Evolutionary conservation across 306 rosid genomes (phyloP).

Genomic region (Nissolia schottii): DNA sequence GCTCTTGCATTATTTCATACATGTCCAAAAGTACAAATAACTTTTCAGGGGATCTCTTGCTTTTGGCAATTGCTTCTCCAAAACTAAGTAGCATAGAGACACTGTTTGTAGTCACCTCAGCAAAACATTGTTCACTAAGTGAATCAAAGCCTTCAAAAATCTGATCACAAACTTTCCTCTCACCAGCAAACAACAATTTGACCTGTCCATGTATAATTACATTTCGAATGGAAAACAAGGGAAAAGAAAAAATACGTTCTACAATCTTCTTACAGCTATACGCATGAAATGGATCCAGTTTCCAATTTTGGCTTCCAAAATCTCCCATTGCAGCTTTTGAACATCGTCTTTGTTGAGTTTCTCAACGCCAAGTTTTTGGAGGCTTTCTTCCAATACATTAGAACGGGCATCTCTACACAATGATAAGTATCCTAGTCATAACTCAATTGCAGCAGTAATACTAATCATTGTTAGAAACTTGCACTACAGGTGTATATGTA

Average conservation of each 20-base stretch:
- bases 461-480: neutral
- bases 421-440: constrained; percentile 6
- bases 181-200: constrained; percentile 91
- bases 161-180: constrained; percentile 85
- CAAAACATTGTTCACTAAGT: constrained; percentile 83
- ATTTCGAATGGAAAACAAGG: neutral
- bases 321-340: constrained; percentile 96
- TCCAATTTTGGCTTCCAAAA: constrained; percentile 98
- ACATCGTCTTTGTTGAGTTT: constrained; percentile 95
- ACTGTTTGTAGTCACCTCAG: constrained; percentile 89
- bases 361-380: constrained; percentile 86
- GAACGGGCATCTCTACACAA: constrained; percentile 76
- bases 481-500: neutral
- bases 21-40: constrained; percentile 94
- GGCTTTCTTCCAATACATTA: constrained; percentile 85
- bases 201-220: constrained; percentile 53
- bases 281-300: constrained; percentile 99
- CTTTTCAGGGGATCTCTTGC: constrained; percentile 97
- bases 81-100: constrained; percentile 85
- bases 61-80: constrained; percentile 95
- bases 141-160: constrained; percentile 85
- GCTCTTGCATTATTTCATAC: constrained; percentile 98
- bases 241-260: neutral
- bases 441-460: neutral
- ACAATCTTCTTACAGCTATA: constrained; percentile 70